Percentiles rank a stretch among this genome's conserved stretches.
Evolutionary conservation across 805 yeast species (phyloP).

Genomic region (Blastobotrys attinorum): DNA sequence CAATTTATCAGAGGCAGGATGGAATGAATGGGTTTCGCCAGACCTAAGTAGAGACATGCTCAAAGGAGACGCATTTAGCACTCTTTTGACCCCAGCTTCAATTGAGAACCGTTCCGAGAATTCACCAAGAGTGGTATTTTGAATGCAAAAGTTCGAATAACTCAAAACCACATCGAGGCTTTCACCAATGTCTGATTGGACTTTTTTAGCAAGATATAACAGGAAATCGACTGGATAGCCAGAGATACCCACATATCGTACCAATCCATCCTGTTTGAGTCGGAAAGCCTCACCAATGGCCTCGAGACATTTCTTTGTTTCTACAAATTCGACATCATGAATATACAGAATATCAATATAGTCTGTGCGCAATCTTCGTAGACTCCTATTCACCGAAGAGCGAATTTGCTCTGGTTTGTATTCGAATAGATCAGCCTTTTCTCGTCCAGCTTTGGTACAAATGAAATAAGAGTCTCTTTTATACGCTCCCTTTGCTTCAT

Average conservation of each 20-base stretch:
- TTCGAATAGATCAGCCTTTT: slow-evolving; percentile 62
- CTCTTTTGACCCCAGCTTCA: slow-evolving; percentile 46
- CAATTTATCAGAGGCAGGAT: slow-evolving; percentile 64
- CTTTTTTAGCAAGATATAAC: slow-evolving; percentile 40
- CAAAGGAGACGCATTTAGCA: slow-evolving; percentile 79
- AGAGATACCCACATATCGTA: slow-evolving; percentile 64
- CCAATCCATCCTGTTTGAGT: slow-evolving; percentile 55
- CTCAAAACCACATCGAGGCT: slow-evolving; percentile 68
- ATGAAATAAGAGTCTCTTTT: slow-evolving; percentile 60
- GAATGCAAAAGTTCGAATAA: slow-evolving; percentile 76
- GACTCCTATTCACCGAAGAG: slow-evolving; percentile 56
- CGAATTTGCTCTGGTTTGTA: slow-evolving; percentile 56
- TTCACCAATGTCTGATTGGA: slow-evolving; percentile 39
- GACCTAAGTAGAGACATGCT: slow-evolving; percentile 80
- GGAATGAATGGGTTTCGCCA: slow-evolving; percentile 62
- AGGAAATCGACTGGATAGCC: slow-evolving; percentile 80
- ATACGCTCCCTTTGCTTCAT: no score
- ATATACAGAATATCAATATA: slow-evolving; percentile 77
- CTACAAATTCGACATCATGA: slow-evolving; percentile 82
- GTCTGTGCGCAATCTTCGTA: slow-evolving; percentile 51
- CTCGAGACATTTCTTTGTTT: slow-evolving; percentile 42
- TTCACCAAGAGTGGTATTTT: slow-evolving; percentile 51
- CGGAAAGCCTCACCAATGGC: slow-evolving; percentile 56
- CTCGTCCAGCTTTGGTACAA: slow-evolving; percentile 82
- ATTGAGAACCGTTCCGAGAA: slow-evolving; percentile 32